These are phyloP conservation scores for Penicillium waksmanii DNA, from an alignment of 495 filamentous ascomycete genomes.

Conservation along the genomic window DNA sequence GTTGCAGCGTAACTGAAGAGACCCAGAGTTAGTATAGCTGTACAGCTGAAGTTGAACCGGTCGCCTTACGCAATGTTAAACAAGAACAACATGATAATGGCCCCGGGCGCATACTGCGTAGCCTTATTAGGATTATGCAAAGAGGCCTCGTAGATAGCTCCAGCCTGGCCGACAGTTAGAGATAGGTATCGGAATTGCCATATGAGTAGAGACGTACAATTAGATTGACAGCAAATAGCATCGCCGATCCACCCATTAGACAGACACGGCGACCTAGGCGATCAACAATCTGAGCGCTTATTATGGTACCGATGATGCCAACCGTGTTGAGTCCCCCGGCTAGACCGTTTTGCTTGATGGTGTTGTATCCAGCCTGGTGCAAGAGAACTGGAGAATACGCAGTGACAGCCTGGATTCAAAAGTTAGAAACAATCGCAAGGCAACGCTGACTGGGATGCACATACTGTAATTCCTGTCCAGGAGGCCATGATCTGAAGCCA, in stretches of 20 bases:
- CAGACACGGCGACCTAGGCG: slow-evolving; percentile 51
- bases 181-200: background rate
- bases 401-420: slow-evolving; percentile 37
- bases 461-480: slow-evolving; percentile 55
- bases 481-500: slow-evolving; percentile 59
- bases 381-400: slow-evolving; percentile 47
- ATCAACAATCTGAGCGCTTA: slow-evolving; percentile 56
- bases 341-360: slow-evolving; percentile 51
- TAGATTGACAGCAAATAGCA: slow-evolving; percentile 37
- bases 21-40: background rate
- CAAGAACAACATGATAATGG: slow-evolving; percentile 55
- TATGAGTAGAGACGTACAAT: slow-evolving; percentile 28
- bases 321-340: slow-evolving; percentile 58
- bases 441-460: slow-evolving; percentile 2
- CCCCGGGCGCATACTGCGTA: slow-evolving; percentile 46
- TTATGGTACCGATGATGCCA: slow-evolving; percentile 57
- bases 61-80: slow-evolving; percentile 48
- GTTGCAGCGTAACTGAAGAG: slow-evolving; percentile 50
- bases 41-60: background rate
- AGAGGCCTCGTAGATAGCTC: slow-evolving; percentile 44
- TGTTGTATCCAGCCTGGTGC: slow-evolving; percentile 46
- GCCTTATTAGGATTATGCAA: slow-evolving; percentile 33
- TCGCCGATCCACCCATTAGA: slow-evolving; percentile 42
- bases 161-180: slow-evolving; percentile 28
- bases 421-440: no score